Conservation (phyloP, 139 green algal genomes). For the Parachlorella kessleri region DNA sequence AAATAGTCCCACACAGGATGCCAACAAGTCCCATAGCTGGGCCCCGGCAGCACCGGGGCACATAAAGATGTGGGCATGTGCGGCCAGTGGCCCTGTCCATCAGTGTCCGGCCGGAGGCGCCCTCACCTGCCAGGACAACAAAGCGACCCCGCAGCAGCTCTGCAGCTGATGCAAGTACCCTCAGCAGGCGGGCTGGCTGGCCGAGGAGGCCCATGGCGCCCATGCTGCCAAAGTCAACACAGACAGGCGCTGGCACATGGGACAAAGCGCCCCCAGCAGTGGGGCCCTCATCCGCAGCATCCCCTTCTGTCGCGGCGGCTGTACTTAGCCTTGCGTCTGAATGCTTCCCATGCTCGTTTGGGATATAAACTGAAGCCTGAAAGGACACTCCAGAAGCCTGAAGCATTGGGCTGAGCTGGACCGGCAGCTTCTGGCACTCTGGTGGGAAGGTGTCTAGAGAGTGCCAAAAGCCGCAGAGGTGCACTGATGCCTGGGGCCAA, state of each 20-base stretch:
- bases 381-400: background rate
- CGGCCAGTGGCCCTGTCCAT: background rate
- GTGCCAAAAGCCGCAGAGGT: conserved; percentile 57
- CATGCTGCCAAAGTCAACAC: conserved; percentile 65
- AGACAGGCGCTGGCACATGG: background rate
- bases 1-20: background rate
- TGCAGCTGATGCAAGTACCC: conserved; percentile 40
- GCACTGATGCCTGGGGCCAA: conserved; percentile 42
- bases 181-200: conserved; percentile 27
- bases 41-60: too few relatives aligned
- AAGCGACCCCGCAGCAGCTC: background rate
- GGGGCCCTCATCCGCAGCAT: background rate
- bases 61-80: too few relatives aligned
- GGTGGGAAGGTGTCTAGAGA: background rate
- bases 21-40: background rate
- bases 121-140: conserved; percentile 48
- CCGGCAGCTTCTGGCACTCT: background rate
- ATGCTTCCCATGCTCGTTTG: too few relatives aligned
- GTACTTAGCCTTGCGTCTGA: background rate
- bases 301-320: background rate
- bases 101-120: background rate
- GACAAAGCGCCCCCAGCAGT: background rate
- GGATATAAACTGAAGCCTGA: too few relatives aligned
- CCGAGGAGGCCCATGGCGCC: conserved; percentile 60
- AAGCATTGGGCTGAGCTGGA: background rate